Base-by-base conservation (phyloP, 1,139 yeast species). In the Yamadazyma taylorii region DNA sequence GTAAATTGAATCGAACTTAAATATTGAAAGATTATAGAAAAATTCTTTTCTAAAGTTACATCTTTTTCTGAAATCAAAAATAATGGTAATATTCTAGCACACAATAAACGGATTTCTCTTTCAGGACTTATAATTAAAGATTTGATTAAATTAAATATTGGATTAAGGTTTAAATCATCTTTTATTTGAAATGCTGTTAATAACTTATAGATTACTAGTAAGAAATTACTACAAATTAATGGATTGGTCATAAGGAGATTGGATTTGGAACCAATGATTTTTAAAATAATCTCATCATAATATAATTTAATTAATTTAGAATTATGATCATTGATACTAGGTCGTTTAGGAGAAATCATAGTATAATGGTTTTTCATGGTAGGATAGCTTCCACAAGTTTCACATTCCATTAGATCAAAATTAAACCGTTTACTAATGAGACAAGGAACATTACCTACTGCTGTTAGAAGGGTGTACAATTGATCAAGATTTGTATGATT, bases 91-190 rank as follows among this genome's bases (percentile, higher is more conserved):
- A 76, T 51, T 40, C 75, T 63, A 0, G 75, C 63, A 1, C 77
- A 63, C 3, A 78, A 49, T 10, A 81, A 44, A 32, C 89, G 55
- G 0, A 79, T 64, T 39, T 78, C 81, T 45, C 89, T 61, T 41
- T 73, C 69, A 8, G 53, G 52, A 36, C 65, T 61, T 12, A 39
- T 46, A 8, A 53, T 37, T 13, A 63, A 41, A 6, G 48, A 41
- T 5, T 47, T 34, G 25, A 64, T 44, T 32, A 59, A 58, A 12
- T 45, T 44, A 28, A 63, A 55, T 2, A 56, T 38, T 1, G 43
- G 39, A 30, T 64, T 42, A 4, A 34, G 36, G n/a, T 54, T 30
- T 6, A 44, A 42, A 9, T 25, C 17, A 40, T 40, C 44, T 32
- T 75, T 77, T 0, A 77, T 75, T 42, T 71, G 66, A 48, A 55